Base-by-base conservation (phyloP, 345 rosid genomes). In the Pistacia integerrima region DNA sequence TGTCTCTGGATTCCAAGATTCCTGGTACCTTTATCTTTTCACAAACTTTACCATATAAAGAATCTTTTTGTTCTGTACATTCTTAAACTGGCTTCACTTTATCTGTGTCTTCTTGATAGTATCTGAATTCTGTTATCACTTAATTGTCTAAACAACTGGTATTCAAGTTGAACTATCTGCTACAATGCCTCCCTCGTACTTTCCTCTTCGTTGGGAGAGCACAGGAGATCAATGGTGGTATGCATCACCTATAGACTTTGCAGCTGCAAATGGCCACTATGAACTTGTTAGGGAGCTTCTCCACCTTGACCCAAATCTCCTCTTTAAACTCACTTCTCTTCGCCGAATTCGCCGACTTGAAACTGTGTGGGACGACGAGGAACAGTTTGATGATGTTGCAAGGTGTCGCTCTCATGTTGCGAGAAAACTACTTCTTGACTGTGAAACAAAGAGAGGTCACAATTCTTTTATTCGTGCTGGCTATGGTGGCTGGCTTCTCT, bases 151-250 rank as follows among this genome's bases (percentile, higher is more conserved):
- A 30, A 17, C 11, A 48, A 25, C 48, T 73, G 36, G 10, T 66
- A 18, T 49, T 57, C 64, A 2, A 2, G 8, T 33, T 28, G 16
- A 25, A 36, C 12, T 41, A 6, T 63, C 18, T 55, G 8, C 77
- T 36, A 58, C 0, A 66, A 93, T 95, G 94, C 91, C 97, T 67
- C 93, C 93, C 51, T 83, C 85, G 11, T 82, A 87, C 85, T 96
- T 96, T 82, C 94, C 99, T 61, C 98, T 96, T 33, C 90, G 97
- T 25, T 96, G 99, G 99, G 98, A 96, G 69, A 96, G 99, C 84
- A 96, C 98, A 5, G 98, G 98, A 22, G 98, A 96, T 76, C 99
- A 92, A 73, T 96, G 99, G 99, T 96, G 99, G 99, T 96, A 87
- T 72, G 99, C 93, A 18, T 90, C 97, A 6, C 99, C 99, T 2